Evolutionary conservation across 495 filamentous ascomycete genomes (phyloP).

Genomic region (Penicillium manginii): DNA sequence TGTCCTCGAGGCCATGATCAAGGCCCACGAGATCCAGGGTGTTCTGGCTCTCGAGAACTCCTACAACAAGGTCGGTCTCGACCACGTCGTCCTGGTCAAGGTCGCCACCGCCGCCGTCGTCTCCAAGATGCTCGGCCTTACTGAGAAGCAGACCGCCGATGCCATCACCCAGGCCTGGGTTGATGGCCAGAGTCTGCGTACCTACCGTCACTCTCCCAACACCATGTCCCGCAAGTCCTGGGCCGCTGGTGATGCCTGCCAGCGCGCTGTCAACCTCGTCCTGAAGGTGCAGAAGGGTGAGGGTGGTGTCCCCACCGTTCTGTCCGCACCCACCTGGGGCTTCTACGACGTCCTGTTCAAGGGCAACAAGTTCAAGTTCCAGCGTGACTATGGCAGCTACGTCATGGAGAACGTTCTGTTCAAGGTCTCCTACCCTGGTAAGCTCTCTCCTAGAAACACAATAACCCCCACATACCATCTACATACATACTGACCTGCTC

Average conservation of each 20-base stretch:
- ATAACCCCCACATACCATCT: too few species aligned
- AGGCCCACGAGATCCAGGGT: conserved; percentile 98
- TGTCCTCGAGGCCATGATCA: conserved; percentile 97
- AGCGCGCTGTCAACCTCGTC: conserved; percentile 91
- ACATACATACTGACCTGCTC: background rate
- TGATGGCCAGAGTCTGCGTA: conserved; percentile 93
- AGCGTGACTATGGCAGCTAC: conserved; percentile 94
- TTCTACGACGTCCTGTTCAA: conserved; percentile 99
- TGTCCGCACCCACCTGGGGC: conserved; percentile 93
- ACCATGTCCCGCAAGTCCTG: conserved; percentile 99
- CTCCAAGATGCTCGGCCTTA: conserved; percentile 88
- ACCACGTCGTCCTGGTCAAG: conserved; percentile 98
- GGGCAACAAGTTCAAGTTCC: conserved; percentile 93
- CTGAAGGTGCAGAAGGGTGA: conserved; percentile 94
- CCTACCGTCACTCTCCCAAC: conserved; percentile 96
- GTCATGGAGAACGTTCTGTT: conserved; percentile 99
- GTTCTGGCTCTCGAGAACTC: conserved; percentile 96
- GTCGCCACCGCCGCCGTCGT: conserved; percentile 94
- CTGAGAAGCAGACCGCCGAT: conserved; percentile 88
- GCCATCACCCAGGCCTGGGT: conserved; percentile 97
- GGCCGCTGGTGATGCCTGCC: conserved; percentile 97
- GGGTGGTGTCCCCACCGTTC: conserved; percentile 85
- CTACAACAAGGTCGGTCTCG: conserved; percentile 96
- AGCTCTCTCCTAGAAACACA: conserved; percentile 22
- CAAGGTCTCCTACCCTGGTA: conserved; percentile 97